phyloP scores from a whole-genome alignment of 768 basidiomycete genomes.

The Asterophora lycoperdoides region DNA sequence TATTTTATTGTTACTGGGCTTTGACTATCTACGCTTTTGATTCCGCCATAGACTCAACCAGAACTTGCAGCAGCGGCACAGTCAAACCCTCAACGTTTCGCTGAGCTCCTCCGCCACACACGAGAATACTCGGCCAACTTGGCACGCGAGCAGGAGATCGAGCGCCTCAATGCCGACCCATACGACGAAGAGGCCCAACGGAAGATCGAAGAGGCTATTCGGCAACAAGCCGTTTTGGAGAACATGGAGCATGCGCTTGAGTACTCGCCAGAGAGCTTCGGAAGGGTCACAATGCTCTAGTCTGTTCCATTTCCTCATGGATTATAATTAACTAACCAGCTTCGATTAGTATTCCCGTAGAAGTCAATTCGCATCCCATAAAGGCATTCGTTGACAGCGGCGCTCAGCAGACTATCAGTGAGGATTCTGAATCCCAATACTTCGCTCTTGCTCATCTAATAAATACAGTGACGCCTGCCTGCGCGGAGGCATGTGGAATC shows the following conservation, averaged over 20 bases:
- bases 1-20: not conserved
- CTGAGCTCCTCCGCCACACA: constrained; percentile 62
- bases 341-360: constrained; percentile 68
- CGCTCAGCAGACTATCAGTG: constrained; percentile 95
- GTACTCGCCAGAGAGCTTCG: constrained; percentile 90
- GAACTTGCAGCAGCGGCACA: constrained; percentile 74
- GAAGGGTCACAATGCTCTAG: constrained; percentile 96
- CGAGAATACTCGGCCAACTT: constrained; percentile 50
- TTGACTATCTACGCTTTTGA: not conserved
- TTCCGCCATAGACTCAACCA: constrained; percentile 62
- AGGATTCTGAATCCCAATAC: constrained; percentile 19
- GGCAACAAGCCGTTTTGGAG: constrained; percentile 85
- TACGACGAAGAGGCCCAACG: constrained; percentile 89
- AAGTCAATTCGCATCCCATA: constrained; percentile 86
- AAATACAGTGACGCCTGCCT: constrained; percentile 78
- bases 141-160: constrained; percentile 56
- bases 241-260: constrained; percentile 94
- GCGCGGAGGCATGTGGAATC: constrained; percentile 87
- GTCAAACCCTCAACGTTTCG: constrained; percentile 69
- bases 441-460: not conserved
- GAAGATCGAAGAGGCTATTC: constrained; percentile 90
- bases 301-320: constrained; percentile 35
- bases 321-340: not conserved
- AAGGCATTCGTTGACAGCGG: constrained; percentile 99
- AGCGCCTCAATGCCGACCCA: constrained; percentile 78